Evolutionary conservation across 192 early-diverging fungal species (phyloP).

Genomic region (Gamsiella multidivaricata): DNA sequence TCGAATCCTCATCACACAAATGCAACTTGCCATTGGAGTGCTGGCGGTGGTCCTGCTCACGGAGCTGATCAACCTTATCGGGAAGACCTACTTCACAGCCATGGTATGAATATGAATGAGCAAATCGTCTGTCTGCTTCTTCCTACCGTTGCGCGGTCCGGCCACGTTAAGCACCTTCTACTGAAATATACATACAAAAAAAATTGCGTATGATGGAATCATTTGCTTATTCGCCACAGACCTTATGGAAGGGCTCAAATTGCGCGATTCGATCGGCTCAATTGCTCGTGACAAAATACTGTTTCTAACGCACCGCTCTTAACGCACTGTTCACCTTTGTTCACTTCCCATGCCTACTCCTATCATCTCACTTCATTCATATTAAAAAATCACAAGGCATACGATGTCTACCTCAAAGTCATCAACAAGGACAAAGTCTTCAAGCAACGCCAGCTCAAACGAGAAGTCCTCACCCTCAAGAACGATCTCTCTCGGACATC

Average conservation of each 20-base stretch:
- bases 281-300: no score
- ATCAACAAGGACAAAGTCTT: slow-evolving; percentile 65
- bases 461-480: slow-evolving; percentile 70
- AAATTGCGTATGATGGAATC: no score
- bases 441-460: slow-evolving; percentile 70
- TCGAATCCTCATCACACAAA: slow-evolving; percentile 2
- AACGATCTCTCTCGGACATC: slow-evolving; percentile 74
- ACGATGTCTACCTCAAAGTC: slow-evolving; percentile 62
- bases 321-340: no score
- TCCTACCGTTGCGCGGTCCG: background rate
- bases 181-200: no score
- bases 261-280: no score
- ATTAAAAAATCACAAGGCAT: no score
- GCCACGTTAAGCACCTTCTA: no score
- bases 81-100: slow-evolving; percentile 64
- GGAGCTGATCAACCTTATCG: slow-evolving; percentile 64
- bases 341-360: no score
- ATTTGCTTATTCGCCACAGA: no score
- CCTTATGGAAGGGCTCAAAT: no score
- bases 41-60: slow-evolving; percentile 72
- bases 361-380: background rate
- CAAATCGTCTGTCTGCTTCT: background rate
- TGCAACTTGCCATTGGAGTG: slow-evolving; percentile 66
- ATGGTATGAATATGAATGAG: slow-evolving; percentile 44
- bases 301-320: no score